Evolutionary conservation across 257 asterid species (phyloP).

Genomic region (Nicotiana benthamiana): DNA sequence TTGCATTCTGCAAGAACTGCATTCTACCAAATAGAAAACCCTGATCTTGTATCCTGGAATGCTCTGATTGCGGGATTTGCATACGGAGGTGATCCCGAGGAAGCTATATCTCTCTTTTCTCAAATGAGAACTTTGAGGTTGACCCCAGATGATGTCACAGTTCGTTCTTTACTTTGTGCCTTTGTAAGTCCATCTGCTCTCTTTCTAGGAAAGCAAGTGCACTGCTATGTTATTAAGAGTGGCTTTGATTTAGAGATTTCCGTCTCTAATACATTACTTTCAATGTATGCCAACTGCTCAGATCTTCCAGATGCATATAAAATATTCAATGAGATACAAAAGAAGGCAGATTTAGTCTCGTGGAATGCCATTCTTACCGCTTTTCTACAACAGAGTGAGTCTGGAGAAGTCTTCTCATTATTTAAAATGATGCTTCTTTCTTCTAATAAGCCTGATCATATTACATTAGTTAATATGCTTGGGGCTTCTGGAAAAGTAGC

Average conservation of each 20-base stretch:
- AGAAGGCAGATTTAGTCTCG: constrained; percentile 56
- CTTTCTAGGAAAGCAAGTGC: constrained; percentile 59
- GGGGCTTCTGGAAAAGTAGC: constrained; percentile 54
- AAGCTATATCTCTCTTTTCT: constrained; percentile 43
- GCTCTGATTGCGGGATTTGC: constrained; percentile 60
- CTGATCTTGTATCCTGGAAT: constrained; percentile 69
- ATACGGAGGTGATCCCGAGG: constrained; percentile 40
- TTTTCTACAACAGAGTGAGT: constrained; percentile 37
- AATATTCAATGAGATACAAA: constrained; percentile 34
- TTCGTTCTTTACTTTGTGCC: constrained; percentile 65
- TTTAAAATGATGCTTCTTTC: constrained; percentile 41
- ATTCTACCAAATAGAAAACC: constrained; percentile 42
- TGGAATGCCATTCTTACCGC: constrained; percentile 64
- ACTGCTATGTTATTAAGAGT: constrained; percentile 41
- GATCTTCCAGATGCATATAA: constrained; percentile 33
- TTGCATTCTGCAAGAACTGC: constrained; percentile 47
- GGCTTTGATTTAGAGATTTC: constrained; percentile 42
- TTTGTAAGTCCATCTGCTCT: constrained; percentile 28
- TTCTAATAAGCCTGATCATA: constrained; percentile 43
- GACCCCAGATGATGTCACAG: constrained; percentile 49
- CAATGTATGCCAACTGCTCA: constrained; percentile 65
- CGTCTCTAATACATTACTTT: constrained; percentile 54
- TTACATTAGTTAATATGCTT: constrained; percentile 38
- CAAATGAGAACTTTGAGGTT: constrained; percentile 46
- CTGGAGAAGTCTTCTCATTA: constrained; percentile 40